Base-by-base conservation (phyloP, 805 yeast species). In the Myxozyma mucilagina region DNA sequence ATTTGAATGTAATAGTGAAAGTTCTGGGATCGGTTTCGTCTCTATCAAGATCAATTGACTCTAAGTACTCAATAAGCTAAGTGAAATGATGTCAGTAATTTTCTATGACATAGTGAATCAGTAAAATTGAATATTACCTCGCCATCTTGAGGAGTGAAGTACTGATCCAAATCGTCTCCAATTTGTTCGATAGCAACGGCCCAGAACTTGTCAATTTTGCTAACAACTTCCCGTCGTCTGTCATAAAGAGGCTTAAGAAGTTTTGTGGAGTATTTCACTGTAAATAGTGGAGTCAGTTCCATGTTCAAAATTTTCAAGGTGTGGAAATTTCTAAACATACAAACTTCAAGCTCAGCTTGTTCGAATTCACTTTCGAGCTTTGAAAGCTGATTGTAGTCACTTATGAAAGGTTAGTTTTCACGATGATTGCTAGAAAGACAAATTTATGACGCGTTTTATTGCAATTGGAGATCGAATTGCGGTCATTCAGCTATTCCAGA, bases 101-200 rank as follows among this genome's bases (percentile, higher is more conserved):
- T n/a, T 3, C 16, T n/a, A n/a, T n/a, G 41, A 13, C 43, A 2
- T 16, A 34, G 48, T 14, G 9, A 14, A 16, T 13, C 7, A 16
- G 11, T 36, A 35, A 4, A 11, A 48, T 18, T 16, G 20, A 32
- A 5, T 11, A 53, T 20, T 45, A 63, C 67, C 60, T 86, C 86
- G 75, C 86, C 84, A 73, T 92, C 97, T 42, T 87, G 89, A 1
- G 87, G 84, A 35, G 84, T 80, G 18, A 92, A 77, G 72, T 83
- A 90, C 64, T 91, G 96, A 14, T 89, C 87, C 71, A 93, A 59
- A 31, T 71, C 88, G 66, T 89, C 97, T 54, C 88, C 87, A 69
- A 87, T 87, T 70, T 89, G 90, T 1, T 92, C 90, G 10, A 93
- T 74, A 0, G 89, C 96, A 56, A 87, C 82, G 69, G 88, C 87